Evolutionary conservation across 108 stramenopile species (phyloP).

Genomic region (Discostella stelligeroides): DNA sequence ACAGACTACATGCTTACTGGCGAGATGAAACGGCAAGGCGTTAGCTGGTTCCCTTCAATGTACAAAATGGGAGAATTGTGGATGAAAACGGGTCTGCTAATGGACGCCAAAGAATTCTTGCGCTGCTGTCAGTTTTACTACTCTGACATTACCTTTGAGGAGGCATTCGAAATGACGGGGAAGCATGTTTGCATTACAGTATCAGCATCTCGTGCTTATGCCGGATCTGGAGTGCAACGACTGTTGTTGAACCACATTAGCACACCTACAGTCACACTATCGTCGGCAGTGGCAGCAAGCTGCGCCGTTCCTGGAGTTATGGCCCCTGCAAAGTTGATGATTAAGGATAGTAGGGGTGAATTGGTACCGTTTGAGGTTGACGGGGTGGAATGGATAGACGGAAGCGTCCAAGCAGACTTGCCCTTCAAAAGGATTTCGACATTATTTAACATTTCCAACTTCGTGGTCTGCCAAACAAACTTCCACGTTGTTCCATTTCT

Average conservation of each 20-base stretch:
- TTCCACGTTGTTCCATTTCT: constrained; percentile 92
- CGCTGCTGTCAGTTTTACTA: constrained; percentile 90
- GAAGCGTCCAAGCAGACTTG: constrained; percentile 91
- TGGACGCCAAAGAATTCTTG: constrained; percentile 76
- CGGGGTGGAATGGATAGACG: constrained; percentile 95
- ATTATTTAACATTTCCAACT: constrained; percentile 89
- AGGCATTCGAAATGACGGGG: constrained; percentile 88
- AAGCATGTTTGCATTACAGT: constrained; percentile 95
- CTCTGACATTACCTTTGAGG: constrained; percentile 86
- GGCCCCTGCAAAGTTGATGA: constrained; percentile 85
- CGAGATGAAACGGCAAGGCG: too few relatives aligned
- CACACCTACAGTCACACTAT: constrained; percentile 91
- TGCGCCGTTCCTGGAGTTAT: constrained; percentile 94
- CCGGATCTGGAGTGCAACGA: constrained; percentile 78
- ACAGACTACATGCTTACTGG: too few relatives aligned
- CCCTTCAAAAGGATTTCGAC: constrained; percentile 93
- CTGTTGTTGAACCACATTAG: constrained; percentile 91
- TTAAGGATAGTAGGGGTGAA: constrained; percentile 80
- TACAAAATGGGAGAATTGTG: constrained; percentile 81
- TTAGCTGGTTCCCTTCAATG: constrained; percentile 86
- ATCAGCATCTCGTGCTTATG: constrained; percentile 77
- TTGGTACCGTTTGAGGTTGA: constrained; percentile 92
- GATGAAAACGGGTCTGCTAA: constrained; percentile 75
- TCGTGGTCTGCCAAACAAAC: constrained; percentile 90
- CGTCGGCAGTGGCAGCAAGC: constrained; percentile 87